Conservation (phyloP, 169 alveolate species). For the Plasmodium adleri region DNA sequence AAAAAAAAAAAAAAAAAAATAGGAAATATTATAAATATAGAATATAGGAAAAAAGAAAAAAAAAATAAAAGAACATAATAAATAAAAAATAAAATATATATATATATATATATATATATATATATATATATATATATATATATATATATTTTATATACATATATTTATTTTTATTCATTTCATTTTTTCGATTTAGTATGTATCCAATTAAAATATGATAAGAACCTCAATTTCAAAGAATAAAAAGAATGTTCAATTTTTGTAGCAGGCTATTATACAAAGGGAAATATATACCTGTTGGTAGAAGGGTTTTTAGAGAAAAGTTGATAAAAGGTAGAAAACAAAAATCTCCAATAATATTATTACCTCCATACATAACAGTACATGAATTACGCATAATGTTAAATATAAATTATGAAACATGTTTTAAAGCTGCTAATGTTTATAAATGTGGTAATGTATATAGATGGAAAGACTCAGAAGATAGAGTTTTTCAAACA, state of each 20-base stretch:
- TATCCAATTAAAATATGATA: background rate
- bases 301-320: constrained; percentile 82
- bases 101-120: no score
- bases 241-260: constrained; percentile 27
- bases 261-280: constrained; percentile 64
- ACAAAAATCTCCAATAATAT: constrained; percentile 85
- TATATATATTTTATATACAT: no score
- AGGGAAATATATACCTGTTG: constrained; percentile 84
- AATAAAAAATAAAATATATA: no score
- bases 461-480: constrained; percentile 84
- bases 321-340: constrained; percentile 79
- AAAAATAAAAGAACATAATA: no score
- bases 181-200: background rate
- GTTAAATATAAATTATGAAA: constrained; percentile 79
- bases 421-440: constrained; percentile 81
- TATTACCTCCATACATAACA: constrained; percentile 84
- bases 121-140: no score
- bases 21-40: no score
- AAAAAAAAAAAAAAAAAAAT: no score
- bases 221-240: constrained; percentile 3
- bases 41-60: no score
- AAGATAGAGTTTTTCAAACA: constrained; percentile 82
- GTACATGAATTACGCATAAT: constrained; percentile 84
- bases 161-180: background rate
- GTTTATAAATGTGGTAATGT: constrained; percentile 79